Evolutionary conservation across 495 filamentous ascomycete genomes (phyloP).

Genomic region (Trichodelitschia bisporula): DNA sequence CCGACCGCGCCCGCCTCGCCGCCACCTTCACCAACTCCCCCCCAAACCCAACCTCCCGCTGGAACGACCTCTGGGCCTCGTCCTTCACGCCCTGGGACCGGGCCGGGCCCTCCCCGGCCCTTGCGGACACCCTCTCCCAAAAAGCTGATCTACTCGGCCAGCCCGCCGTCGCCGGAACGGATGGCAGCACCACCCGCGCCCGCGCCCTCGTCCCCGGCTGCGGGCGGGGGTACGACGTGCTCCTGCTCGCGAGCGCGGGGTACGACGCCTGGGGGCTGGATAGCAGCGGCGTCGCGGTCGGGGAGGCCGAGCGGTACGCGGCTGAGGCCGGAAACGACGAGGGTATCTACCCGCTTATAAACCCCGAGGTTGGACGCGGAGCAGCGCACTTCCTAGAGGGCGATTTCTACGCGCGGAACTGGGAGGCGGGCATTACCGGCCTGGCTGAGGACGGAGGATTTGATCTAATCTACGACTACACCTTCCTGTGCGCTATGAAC

Average conservation of each 20-base stretch:
- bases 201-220: conserved; percentile 31
- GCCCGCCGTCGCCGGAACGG: conserved; percentile 12
- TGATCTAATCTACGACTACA: conserved; percentile 3
- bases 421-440: conserved; percentile 20
- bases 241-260: conserved; percentile 42
- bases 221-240: conserved; percentile 50
- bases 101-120: conserved; percentile 36
- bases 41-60: too few species aligned
- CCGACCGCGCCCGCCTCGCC: too few species aligned
- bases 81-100: conserved; percentile 45
- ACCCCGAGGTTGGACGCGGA: conserved; percentile 24
- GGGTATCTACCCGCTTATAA: conserved; percentile 20
- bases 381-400: conserved; percentile 32
- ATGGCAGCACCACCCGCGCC: conserved; percentile 19
- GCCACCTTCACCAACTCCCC: too few species aligned
- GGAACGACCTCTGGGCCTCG: conserved; percentile 40
- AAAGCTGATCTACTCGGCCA: conserved; percentile 22
- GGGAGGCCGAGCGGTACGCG: conserved; percentile 27
- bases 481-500: conserved; percentile 55
- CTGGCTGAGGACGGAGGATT: conserved; percentile 5
- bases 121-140: conserved; percentile 33
- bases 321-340: conserved; percentile 7
- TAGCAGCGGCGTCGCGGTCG: conserved; percentile 29
- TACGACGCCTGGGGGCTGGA: conserved; percentile 58
- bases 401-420: conserved; percentile 50